Percentiles rank a stretch among this genome's conserved stretches.
These are phyloP conservation scores for Warburgia ugandensis DNA, from an alignment of 164 flowering plant species.

Conservation along the genomic window DNA sequence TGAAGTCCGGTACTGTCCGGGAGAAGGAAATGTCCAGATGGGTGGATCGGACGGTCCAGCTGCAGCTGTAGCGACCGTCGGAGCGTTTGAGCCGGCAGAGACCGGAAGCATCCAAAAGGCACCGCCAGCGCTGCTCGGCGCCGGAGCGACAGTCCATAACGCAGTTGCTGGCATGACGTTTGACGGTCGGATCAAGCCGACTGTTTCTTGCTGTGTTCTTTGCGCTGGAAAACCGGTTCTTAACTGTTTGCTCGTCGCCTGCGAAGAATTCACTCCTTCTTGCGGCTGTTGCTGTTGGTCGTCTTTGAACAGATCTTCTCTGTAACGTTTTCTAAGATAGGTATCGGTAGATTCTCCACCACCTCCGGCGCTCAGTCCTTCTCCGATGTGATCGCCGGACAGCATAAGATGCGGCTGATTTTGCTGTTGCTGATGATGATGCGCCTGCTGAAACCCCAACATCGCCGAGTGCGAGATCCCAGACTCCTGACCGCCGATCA, in stretches of 20 bases:
- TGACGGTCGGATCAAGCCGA: conserved; percentile 19
- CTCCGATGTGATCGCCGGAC: conserved; percentile 35
- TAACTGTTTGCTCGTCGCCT: conserved; percentile 14
- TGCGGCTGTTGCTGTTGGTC: conserved; percentile 19
- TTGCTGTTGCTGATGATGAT: conserved; percentile 23
- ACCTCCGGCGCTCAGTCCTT: conserved; percentile 20
- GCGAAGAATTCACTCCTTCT: conserved; percentile 13
- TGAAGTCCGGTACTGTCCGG: conserved; percentile 20
- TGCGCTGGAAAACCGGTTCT: conserved; percentile 6
- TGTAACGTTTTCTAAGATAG: conserved; percentile 51
- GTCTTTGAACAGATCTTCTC: conserved; percentile 73
- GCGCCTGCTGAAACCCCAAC: conserved; percentile 41
- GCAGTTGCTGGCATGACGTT: conserved; percentile 42
- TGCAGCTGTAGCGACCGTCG: conserved; percentile 11
- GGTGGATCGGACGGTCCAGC: conserved; percentile 31
- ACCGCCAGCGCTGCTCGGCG: conserved; percentile 34
- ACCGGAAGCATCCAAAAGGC: conserved; percentile 75
- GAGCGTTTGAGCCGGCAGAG: conserved; percentile 18
- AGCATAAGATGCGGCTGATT: conserved; percentile 32
- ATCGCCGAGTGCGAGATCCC: conserved; percentile 27
- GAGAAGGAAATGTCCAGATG: conserved; percentile 58
- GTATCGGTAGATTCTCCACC: conserved; percentile 27
- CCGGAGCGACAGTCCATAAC: conserved; percentile 66
- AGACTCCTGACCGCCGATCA: conserved; percentile 1
- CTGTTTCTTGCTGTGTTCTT: conserved; percentile 4